Evolutionary conservation across 805 yeast genomes (phyloP).

Genomic region (Maudiozyma turicensis): DNA sequence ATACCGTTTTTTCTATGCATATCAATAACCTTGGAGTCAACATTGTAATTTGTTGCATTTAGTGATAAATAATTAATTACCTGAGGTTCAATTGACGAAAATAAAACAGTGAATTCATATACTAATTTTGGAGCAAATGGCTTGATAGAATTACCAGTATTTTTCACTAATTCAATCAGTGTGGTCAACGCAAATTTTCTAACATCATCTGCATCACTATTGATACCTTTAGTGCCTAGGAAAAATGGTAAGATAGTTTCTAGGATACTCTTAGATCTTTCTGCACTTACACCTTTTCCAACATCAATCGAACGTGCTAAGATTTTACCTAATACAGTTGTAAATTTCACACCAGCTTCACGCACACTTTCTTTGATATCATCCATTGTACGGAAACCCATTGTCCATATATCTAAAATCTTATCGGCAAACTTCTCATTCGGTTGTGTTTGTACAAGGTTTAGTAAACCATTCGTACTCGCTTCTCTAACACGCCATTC

Average conservation of each 20-base stretch:
- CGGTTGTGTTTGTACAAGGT: conserved; percentile 55
- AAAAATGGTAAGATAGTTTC: conserved; percentile 64
- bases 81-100: conserved; percentile 90
- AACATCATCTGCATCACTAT: conserved; percentile 81
- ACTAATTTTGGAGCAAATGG: conserved; percentile 63
- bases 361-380: conserved; percentile 93
- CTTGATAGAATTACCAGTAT: conserved; percentile 48
- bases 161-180: conserved; percentile 57
- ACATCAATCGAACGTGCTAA: conserved; percentile 49
- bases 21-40: conserved; percentile 65
- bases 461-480: conserved; percentile 59
- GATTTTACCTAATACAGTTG: conserved; percentile 54
- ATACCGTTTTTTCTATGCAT: conserved; percentile 63
- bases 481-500: conserved; percentile 96
- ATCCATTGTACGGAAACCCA: conserved; percentile 84
- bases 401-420: conserved; percentile 68
- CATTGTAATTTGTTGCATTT: conserved; percentile 81
- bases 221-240: conserved; percentile 66
- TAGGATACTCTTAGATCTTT: conserved; percentile 38
- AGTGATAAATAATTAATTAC: conserved; percentile 73
- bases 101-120: conserved; percentile 55
- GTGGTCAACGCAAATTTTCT: conserved; percentile 66
- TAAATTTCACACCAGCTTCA: conserved; percentile 61
- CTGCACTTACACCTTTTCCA: conserved; percentile 32
- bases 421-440: conserved; percentile 38